Percentiles rank a stretch among this genome's conserved stretches.
Evolutionary conservation across 2,329 filamentous ascomycete species (phyloP).

Genomic region (Cucurbitaria berberidis): DNA sequence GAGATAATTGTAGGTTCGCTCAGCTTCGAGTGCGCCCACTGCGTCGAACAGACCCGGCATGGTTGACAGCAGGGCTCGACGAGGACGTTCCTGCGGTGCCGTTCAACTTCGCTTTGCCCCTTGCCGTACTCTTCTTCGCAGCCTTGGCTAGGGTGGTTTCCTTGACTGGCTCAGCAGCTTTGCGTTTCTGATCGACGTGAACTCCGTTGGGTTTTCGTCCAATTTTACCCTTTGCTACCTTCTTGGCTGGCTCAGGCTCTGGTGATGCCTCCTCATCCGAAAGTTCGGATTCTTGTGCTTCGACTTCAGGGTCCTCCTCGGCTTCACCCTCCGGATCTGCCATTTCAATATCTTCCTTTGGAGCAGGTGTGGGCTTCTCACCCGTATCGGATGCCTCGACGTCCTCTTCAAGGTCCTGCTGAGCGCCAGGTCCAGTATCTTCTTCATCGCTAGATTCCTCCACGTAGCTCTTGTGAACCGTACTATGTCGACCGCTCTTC

Average conservation of each 20-base stretch:
- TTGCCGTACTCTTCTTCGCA: constrained; percentile 22
- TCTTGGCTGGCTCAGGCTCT: constrained; percentile 26
- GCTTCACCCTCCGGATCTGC: constrained; percentile 20
- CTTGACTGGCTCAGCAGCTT: constrained; percentile 17
- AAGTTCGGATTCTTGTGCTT: constrained; percentile 19
- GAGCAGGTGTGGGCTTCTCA: constrained; percentile 18
- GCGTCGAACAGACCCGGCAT: constrained; percentile 21
- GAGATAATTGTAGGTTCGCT: background rate
- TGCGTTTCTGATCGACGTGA: constrained; percentile 23
- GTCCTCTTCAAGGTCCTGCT: constrained; percentile 25
- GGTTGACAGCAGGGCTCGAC: constrained; percentile 24
- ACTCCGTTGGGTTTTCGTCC: constrained; percentile 25
- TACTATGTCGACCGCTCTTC: constrained; percentile 50
- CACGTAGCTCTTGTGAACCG: constrained; percentile 52
- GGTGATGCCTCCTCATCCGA: constrained; percentile 21
- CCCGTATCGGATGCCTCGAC: constrained; percentile 23
- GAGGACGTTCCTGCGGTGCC: constrained; percentile 10
- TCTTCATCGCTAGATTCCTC: constrained; percentile 54
- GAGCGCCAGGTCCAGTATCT: constrained; percentile 40
- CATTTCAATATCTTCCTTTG: constrained; percentile 41
- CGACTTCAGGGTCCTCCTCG: constrained; percentile 13
- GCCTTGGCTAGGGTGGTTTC: constrained; percentile 24
- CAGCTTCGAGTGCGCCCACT: constrained; percentile 26
- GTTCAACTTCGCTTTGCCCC: constrained; percentile 24
- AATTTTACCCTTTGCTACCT: constrained; percentile 18